A percentile compares a stretch with the other conserved stretches of the same genome.
These are phyloP conservation scores for Pseudotsuga menziesii DNA, from an alignment of 75 land plant species.

Conservation along the genomic window DNA sequence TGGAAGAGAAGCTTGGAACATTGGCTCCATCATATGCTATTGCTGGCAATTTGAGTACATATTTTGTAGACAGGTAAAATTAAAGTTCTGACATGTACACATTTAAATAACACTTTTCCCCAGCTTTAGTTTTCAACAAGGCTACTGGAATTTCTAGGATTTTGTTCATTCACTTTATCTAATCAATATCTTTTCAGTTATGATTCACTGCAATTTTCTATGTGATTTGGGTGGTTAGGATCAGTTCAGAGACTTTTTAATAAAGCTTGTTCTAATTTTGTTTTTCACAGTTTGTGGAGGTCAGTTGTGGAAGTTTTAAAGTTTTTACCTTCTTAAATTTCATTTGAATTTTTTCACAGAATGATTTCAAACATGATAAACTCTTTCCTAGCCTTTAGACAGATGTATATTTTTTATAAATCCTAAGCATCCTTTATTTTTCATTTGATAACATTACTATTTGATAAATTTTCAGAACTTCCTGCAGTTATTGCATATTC, in stretches of 20 bases:
- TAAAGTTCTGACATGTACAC: neutral
- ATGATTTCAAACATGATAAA: neutral
- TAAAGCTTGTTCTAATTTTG: neutral
- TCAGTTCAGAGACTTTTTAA: neutral
- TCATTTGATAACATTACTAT: neutral
- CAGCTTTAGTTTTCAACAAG: no score
- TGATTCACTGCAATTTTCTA: neutral
- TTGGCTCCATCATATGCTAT: slow-evolving; percentile 84
- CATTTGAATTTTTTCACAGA: neutral
- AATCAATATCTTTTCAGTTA: neutral
- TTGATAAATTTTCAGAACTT: neutral
- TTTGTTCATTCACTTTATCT: neutral
- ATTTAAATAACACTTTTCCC: no score
- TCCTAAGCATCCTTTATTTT: neutral
- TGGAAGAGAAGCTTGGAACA: slow-evolving; percentile 84
- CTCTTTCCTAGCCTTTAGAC: neutral
- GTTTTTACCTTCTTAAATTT: neutral
- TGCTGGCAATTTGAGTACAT: slow-evolving; percentile 68
- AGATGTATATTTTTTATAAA: neutral
- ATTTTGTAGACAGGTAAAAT: slow-evolving; percentile 73
- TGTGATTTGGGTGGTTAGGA: neutral
- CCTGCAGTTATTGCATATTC: neutral
- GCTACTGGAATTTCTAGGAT: neutral
- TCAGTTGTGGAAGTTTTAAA: neutral
- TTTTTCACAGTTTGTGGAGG: neutral